Evolutionary conservation across 1,139 yeast species (phyloP).

Genomic region (Zhuliangozyma parablackwelliae): DNA sequence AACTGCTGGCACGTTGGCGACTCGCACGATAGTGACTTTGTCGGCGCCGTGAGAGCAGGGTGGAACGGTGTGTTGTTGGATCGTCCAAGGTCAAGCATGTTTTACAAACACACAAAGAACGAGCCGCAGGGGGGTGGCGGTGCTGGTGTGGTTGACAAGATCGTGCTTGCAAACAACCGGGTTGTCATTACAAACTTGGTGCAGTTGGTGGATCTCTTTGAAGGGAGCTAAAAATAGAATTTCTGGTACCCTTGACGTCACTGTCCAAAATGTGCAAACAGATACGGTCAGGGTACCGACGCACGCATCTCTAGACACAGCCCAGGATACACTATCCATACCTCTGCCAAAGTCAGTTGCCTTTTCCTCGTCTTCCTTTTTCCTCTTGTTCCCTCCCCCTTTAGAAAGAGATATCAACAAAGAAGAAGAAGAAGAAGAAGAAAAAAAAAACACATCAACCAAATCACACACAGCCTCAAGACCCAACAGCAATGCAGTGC

Average conservation of each 20-base stretch:
- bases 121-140: constrained; percentile 5
- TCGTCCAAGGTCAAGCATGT: constrained; percentile 25
- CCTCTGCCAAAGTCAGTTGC: no score
- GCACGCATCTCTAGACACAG: no score
- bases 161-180: constrained; percentile 33
- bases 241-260: no score
- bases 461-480: background rate
- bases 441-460: background rate
- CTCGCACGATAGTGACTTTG: constrained; percentile 47
- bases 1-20: constrained; percentile 67
- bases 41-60: constrained; percentile 51
- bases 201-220: constrained; percentile 20
- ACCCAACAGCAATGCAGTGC: background rate
- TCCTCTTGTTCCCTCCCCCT: no score
- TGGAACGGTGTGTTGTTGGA: constrained; percentile 59
- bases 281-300: no score
- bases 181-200: constrained; percentile 26
- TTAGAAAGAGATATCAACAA: no score
- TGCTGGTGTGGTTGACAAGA: background rate
- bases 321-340: no score
- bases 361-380: no score
- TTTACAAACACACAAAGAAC: constrained; percentile 12
- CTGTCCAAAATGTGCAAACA: no score
- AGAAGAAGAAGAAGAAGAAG: no score
- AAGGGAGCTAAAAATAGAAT: constrained; percentile 1